Evolutionary conservation across 768 basidiomycete genomes (phyloP), one percentile per base, ranked within the genome.

Genomic region (Podaxis sp.): DNA sequence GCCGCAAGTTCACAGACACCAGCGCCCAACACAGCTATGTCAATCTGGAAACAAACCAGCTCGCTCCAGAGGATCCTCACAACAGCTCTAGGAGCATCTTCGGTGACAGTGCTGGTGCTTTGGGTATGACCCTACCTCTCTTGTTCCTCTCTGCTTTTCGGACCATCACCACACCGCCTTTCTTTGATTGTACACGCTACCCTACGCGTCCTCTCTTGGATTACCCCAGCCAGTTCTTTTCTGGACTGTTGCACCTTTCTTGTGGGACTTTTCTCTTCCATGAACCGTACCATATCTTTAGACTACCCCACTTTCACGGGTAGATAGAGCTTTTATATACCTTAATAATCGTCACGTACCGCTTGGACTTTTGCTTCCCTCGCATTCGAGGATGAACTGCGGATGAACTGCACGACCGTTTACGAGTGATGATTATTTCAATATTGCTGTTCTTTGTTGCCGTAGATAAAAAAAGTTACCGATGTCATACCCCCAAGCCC

Each of bases 111-210:
- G n/a, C 46, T 55, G 21, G 38, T 36, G 35, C 35, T 61, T 46
- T 61, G 59, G 59, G 53, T 54, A 27, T 61, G 52, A 61, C 18
- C 35, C 18, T 11, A 3, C 6, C 52, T 48, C 23, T 13, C 16
- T 37, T 44, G 42, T 44, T 18, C 42, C 42, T 44, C 42, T 44
- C n/a, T 16, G 16, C 4, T 25, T 38, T 38, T 18, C 36, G 37
- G 37, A 21, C 7, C 13, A 14, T 54, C 5, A 18, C 52, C 54
- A 61, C 50, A 36, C 46, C 53, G 48, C 44, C 52, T 27, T 61
- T 61, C 59, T 47, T 54, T 61, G 42, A 16, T n/a, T 5, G 23
- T 61, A 27, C 53, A 47, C 23, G 18, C 59, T 61, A 54, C 57
- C 48, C 27, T 32, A 51, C 50, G 25, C 38, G 18, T 50, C 37